Percentiles rank a stretch among this genome's conserved stretches.
These are phyloP conservation scores for Cordyceps sp. DNA, from an alignment of 2,329 filamentous ascomycete species.

Conservation along the genomic window DNA sequence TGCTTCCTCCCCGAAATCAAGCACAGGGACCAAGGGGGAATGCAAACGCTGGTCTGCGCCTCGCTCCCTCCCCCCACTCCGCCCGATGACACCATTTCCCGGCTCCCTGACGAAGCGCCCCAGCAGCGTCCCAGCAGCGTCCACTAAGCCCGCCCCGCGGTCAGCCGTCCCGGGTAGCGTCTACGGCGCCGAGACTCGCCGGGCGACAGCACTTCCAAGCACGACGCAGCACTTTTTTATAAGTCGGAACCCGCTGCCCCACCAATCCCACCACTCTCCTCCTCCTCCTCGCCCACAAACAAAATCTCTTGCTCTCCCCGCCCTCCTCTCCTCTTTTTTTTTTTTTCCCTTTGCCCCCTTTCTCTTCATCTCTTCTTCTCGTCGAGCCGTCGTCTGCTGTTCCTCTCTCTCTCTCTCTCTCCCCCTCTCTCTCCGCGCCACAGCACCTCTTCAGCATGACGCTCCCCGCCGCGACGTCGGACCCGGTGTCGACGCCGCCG, in stretches of 20 bases:
- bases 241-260: no score
- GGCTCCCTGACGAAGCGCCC: constrained; percentile 2
- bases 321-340: neutral
- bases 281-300: no score
- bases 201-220: no score
- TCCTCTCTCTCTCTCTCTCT: neutral
- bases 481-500: constrained; percentile 56
- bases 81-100: constrained; percentile 2
- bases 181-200: no score
- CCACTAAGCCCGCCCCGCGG: neutral
- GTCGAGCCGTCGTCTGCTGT: neutral
- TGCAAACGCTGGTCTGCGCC: no score
- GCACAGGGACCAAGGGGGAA: no score
- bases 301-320: neutral
- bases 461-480: constrained; percentile 15
- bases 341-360: neutral
- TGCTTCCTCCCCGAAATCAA: neutral
- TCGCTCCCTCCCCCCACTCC: neutral
- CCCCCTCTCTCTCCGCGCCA: neutral
- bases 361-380: neutral
- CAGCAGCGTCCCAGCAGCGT: neutral
- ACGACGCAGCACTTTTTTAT: no score
- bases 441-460: constrained; percentile 9
- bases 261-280: no score
- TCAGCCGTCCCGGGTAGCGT: neutral